Percentiles rank a stretch among this genome's conserved stretches.
phyloP scores from a whole-genome alignment of 495 filamentous ascomycete genomes.

The Aspergillus sclerotioniger region DNA sequence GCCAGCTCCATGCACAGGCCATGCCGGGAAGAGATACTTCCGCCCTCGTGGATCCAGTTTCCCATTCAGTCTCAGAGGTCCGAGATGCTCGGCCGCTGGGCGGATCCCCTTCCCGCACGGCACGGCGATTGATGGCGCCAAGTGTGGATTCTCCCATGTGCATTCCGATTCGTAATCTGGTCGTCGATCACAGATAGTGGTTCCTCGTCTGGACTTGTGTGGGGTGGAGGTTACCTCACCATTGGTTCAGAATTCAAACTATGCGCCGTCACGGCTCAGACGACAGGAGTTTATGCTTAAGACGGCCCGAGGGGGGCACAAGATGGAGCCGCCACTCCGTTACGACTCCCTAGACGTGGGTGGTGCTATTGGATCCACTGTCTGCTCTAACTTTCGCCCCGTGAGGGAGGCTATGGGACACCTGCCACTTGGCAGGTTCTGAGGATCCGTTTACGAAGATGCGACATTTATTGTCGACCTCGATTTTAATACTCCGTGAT shows the following conservation, averaged over 20 bases:
- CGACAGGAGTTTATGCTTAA: too few species aligned
- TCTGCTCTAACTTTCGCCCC: too few species aligned
- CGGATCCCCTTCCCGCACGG: not conserved
- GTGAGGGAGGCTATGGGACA: not conserved
- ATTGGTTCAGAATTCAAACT: too few species aligned
- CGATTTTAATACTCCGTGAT: too few species aligned
- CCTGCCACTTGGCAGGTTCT: not conserved
- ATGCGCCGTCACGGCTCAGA: too few species aligned
- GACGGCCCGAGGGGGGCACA: too few species aligned
- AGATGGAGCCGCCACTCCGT: too few species aligned
- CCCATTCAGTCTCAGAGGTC: not conserved
- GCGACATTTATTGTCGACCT: too few species aligned
- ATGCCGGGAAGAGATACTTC: not conserved
- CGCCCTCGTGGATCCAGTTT: not conserved
- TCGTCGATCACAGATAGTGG: not conserved
- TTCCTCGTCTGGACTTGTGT: not conserved
- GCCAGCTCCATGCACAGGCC: not conserved
- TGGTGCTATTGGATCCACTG: not conserved
- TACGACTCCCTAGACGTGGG: too few species aligned
- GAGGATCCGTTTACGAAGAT: too few species aligned
- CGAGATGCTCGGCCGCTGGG: not conserved
- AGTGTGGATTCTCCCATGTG: not conserved
- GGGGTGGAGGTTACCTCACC: too few species aligned
- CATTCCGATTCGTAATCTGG: not conserved
- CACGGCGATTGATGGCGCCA: not conserved